These are phyloP conservation scores for Pseudogymnoascus destructans DNA, from an alignment of 2,329 filamentous ascomycete genomes.

Conservation along the genomic window DNA sequence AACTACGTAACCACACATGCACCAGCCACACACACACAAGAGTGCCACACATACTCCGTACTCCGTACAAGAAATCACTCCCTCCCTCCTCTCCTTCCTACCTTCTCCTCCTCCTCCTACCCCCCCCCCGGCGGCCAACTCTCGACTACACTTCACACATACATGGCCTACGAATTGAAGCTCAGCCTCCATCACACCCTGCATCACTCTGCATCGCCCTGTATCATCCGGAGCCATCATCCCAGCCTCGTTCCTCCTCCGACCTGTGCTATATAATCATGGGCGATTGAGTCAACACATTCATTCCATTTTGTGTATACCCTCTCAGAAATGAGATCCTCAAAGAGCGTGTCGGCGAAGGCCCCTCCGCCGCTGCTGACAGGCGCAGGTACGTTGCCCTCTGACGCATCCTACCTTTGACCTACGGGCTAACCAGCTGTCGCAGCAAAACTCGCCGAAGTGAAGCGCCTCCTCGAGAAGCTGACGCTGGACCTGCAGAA, in stretches of 20 bases:
- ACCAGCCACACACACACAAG: too few relatives aligned
- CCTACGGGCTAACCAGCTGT: neutral
- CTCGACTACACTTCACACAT: too few relatives aligned
- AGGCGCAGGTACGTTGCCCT: neutral
- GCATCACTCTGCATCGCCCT: too few relatives aligned
- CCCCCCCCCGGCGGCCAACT: neutral
- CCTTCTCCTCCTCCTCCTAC: neutral
- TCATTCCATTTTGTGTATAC: neutral
- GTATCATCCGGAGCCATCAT: too few relatives aligned
- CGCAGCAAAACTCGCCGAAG: constrained; percentile 54
- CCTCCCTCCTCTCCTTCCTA: neutral
- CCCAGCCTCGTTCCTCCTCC: neutral
- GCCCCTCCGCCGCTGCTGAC: neutral
- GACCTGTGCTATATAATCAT: neutral
- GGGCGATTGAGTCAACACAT: neutral
- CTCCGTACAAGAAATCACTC: too few relatives aligned
- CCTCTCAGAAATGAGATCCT: neutral
- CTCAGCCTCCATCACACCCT: too few relatives aligned
- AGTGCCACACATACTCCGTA: too few relatives aligned
- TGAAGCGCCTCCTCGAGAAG: constrained; percentile 48
- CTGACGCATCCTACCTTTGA: too few relatives aligned
- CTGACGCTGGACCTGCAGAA: constrained; percentile 49
- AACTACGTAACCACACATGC: neutral
- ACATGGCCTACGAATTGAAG: too few relatives aligned
- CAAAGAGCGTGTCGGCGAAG: neutral